Evolutionary conservation across 2,329 filamentous ascomycete genomes (phyloP).

Genomic region (Cladophialophora psammophila): DNA sequence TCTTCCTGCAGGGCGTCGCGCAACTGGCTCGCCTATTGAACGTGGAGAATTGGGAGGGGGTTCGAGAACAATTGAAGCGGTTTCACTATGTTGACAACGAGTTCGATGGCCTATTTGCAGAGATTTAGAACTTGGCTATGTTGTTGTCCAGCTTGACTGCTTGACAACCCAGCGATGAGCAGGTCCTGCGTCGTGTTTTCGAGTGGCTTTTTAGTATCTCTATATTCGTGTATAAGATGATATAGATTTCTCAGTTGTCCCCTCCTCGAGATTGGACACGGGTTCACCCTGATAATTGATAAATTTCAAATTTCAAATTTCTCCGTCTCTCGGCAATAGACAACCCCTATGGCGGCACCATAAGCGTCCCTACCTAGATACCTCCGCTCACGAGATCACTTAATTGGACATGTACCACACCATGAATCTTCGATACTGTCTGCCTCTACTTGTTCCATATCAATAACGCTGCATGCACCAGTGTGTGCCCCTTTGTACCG

Average conservation of each 20-base stretch:
- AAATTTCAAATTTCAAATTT: no score
- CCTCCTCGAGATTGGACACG: no score
- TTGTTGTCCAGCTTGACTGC: neutral
- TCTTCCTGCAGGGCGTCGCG: conserved; percentile 5
- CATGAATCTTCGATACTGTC: no score
- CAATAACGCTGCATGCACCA: no score
- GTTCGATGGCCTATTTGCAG: conserved; percentile 5
- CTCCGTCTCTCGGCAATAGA: no score
- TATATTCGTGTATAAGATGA: neutral
- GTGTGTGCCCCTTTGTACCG: no score
- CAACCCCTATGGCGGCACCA: no score
- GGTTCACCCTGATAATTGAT: no score
- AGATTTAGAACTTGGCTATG: conserved; percentile 13
- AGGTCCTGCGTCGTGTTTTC: neutral
- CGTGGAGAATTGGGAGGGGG: neutral
- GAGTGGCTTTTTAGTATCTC: neutral
- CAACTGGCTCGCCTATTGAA: neutral
- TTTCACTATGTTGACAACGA: conserved; percentile 7
- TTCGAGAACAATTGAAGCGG: neutral
- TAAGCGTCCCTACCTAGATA: no score
- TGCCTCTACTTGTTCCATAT: no score
- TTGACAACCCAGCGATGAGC: neutral
- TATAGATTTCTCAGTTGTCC: neutral
- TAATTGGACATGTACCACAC: no score
- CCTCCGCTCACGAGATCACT: no score